Evolutionary conservation across 805 yeast genomes (phyloP).

Genomic region (Candida xiaguanensis): DNA sequence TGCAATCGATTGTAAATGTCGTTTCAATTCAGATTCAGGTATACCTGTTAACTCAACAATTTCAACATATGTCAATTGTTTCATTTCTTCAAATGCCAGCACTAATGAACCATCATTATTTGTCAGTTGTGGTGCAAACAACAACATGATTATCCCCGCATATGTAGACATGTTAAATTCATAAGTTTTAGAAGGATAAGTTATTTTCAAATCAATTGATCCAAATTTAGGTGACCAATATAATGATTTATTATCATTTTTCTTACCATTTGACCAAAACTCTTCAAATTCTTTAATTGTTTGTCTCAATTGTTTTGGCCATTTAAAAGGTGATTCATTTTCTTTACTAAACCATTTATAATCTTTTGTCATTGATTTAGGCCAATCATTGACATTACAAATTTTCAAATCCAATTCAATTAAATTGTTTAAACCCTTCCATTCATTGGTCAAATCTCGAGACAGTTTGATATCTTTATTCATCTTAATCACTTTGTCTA

Average conservation of each 20-base stretch:
- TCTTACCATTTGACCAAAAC: slow-evolving; percentile 37
- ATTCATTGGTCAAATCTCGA: slow-evolving; percentile 33
- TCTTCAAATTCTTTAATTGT: slow-evolving; percentile 38
- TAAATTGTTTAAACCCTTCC: slow-evolving; percentile 24
- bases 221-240: slow-evolving; percentile 85
- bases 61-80: slow-evolving; percentile 54
- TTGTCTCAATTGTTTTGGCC: slow-evolving; percentile 37
- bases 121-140: slow-evolving; percentile 50
- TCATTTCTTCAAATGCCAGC: slow-evolving; percentile 49
- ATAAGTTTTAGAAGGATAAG: slow-evolving; percentile 65
- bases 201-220: slow-evolving; percentile 71
- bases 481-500: slow-evolving; percentile 83
- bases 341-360: slow-evolving; percentile 29
- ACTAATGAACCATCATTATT: slow-evolving; percentile 25
- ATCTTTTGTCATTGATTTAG: slow-evolving; percentile 43
- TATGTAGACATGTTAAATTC: slow-evolving; percentile 78
- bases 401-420: slow-evolving; percentile 40
- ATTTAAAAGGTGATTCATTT: slow-evolving; percentile 22
- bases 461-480: slow-evolving; percentile 66
- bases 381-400: slow-evolving; percentile 44
- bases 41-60: slow-evolving; percentile 65
- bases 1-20: slow-evolving; percentile 80
- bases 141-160: slow-evolving; percentile 72
- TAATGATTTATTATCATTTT: slow-evolving; percentile 39
- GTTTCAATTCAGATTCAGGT: slow-evolving; percentile 65